A percentile compares a stretch with the other conserved stretches of the same genome.
Evolutionary conservation across 1,139 yeast genomes (phyloP).

Genomic region (Pichia sp.): DNA sequence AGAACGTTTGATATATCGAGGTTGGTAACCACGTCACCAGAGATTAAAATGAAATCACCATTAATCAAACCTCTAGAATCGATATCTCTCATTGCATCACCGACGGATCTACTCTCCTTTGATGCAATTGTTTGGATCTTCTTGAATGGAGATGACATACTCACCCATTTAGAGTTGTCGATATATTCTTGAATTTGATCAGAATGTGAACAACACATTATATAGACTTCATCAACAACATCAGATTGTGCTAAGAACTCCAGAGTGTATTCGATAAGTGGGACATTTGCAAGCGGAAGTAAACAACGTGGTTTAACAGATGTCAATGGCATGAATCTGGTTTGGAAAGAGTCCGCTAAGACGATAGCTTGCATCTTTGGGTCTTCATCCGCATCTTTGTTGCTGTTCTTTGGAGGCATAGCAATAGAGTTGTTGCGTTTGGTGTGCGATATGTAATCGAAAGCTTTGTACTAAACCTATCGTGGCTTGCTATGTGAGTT

Average conservation of each 20-base stretch:
- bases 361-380: constrained; percentile 84
- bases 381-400: constrained; percentile 41
- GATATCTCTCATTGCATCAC: constrained; percentile 94
- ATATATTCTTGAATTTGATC: constrained; percentile 81
- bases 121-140: constrained; percentile 70
- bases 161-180: constrained; percentile 74
- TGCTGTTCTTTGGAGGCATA: constrained; percentile 20
- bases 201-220: constrained; percentile 88
- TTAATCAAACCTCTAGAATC: constrained; percentile 85
- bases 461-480: no score
- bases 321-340: constrained; percentile 88
- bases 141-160: constrained; percentile 68
- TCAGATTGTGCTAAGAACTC: constrained; percentile 83
- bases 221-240: constrained; percentile 80
- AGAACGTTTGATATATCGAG: constrained; percentile 71
- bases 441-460: no score
- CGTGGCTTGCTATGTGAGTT: no score
- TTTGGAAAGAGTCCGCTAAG: constrained; percentile 86
- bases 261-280: constrained; percentile 87
- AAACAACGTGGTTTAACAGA: constrained; percentile 81
- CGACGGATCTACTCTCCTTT: constrained; percentile 87
- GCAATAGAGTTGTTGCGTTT: neutral
- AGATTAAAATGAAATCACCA: constrained; percentile 81
- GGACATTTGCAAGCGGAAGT: constrained; percentile 86
- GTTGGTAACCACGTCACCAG: constrained; percentile 93